Base-by-base conservation (phyloP, 305 asterid species). In the Fraxinus floribunda region DNA sequence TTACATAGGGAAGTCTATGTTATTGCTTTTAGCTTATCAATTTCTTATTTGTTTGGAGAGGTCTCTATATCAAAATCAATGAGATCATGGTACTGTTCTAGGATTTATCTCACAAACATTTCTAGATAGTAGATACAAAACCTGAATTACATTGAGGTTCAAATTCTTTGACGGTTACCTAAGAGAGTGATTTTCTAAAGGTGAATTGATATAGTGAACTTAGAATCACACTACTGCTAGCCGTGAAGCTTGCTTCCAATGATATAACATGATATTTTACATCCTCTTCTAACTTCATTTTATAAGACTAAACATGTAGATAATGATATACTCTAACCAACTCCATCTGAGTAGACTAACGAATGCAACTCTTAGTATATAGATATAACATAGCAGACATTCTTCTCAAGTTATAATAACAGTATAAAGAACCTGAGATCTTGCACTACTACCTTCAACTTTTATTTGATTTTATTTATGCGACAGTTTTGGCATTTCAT, bases 401-500 rank as follows among this genome's bases (percentile, higher is more conserved):
- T 71, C 41, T 74, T 82, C 72, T 60, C 5, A 80, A 57, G 30
- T 36, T 46, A 5, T 64, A 57, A 30, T 55, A 68, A 15, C 35
- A 34, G 22, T 11, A 39, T 26, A 38, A 3, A 30, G 64, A 60
- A 15, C 66, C 26, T 30, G 46, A 74, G 62, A 60, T 71, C 68
- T 70, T 36, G 62, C 80, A 15, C 77, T 64, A 52, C 38, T 76
- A 49, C 66, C 79, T 77, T 22, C 73, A 82, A 22, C 79, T 80
- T 34, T 24, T 9, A 39, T 22, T 75, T 60, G 10, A 22, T 30
- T 70, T 29, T 15, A 71, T 30, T 32, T 30, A 32, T 71, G 76
- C 30, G 5, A 52, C 82, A 80, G 72, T 86, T 83, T 34, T 57
- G 85, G 80, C 79, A 84, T 77, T 76, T 38, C 87, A 75, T 90